A percentile compares a stretch with the other conserved stretches of the same genome.
Evolutionary conservation across 176 grass and related monocot species (phyloP).

Genomic region (Hordeum marinum): DNA sequence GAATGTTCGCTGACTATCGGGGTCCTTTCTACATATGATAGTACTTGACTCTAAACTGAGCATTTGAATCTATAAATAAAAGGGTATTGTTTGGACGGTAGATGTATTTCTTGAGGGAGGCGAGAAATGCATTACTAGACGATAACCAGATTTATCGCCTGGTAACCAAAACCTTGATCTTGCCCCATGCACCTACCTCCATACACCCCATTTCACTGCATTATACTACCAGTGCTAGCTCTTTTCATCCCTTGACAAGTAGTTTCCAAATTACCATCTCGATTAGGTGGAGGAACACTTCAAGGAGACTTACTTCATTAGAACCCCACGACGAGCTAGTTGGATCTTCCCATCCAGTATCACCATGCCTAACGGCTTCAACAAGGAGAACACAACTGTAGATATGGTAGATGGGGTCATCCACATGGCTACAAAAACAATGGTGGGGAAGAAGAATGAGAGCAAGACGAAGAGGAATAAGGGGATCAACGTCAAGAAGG

Average conservation of each 20-base stretch:
- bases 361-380: not conserved
- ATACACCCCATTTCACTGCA: not conserved
- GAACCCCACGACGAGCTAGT: conserved; percentile 4
- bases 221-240: not conserved
- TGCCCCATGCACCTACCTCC: not conserved
- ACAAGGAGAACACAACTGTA: not conserved
- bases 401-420: not conserved
- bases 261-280: not conserved
- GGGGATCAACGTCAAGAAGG: not conserved
- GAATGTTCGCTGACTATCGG: too few relatives aligned
- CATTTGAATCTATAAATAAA: too few relatives aligned
- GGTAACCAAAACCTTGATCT: not conserved
- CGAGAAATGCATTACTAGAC: too few relatives aligned
- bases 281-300: conserved; percentile 28
- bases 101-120: too few relatives aligned
- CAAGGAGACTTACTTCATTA: conserved; percentile 20
- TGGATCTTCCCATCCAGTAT: conserved; percentile 25
- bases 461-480: not conserved
- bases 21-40: too few relatives aligned
- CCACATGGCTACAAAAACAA: not conserved
- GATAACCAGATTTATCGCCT: too few relatives aligned
- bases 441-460: not conserved
- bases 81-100: too few relatives aligned
- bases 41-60: too few relatives aligned
- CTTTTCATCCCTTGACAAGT: not conserved